Percentiles rank a stretch among this genome's conserved stretches.
These are phyloP conservation scores for Hypsizygus marmoreus DNA, from an alignment of 768 basidiomycete genomes.

Conservation along the genomic window DNA sequence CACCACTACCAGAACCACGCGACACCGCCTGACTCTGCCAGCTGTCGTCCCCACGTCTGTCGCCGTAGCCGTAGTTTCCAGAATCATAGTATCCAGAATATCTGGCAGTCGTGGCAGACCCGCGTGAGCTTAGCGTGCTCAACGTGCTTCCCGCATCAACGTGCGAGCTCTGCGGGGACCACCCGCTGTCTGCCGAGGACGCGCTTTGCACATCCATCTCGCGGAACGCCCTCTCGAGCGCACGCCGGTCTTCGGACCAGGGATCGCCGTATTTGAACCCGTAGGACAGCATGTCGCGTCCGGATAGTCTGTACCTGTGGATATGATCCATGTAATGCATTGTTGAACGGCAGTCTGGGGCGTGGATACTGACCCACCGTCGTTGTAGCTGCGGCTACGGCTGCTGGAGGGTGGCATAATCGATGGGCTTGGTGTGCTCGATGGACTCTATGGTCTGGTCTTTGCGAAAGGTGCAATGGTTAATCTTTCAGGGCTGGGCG, in stretches of 20 bases:
- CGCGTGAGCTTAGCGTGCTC: conserved; percentile 3
- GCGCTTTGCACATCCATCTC: conserved; percentile 8
- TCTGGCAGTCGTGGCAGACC: not conserved
- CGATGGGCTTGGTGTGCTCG: too few relatives aligned
- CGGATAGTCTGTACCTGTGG: conserved; percentile 17
- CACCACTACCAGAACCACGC: too few relatives aligned
- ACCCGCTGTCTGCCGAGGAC: not conserved
- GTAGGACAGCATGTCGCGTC: conserved; percentile 29
- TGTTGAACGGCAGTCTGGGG: not conserved
- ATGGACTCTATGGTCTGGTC: too few relatives aligned
- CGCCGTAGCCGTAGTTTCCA: conserved; percentile 6
- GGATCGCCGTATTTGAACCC: conserved; percentile 30
- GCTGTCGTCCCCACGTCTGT: too few relatives aligned
- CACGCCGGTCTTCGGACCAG: conserved; percentile 31
- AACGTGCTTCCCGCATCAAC: conserved; percentile 1
- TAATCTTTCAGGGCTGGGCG: too few relatives aligned
- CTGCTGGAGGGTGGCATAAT: too few relatives aligned
- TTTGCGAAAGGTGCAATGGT: too few relatives aligned
- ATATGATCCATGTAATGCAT: not conserved
- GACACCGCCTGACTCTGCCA: too few relatives aligned
- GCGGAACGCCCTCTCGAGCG: conserved; percentile 25
- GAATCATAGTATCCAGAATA: conserved; percentile 1
- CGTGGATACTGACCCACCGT: conserved; percentile 3
- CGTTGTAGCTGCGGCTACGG: not conserved
- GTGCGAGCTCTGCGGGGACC: conserved; percentile 2